Evolutionary conservation across 164 flowering plant genomes (phyloP).

Genomic region (Vitis cinerea): DNA sequence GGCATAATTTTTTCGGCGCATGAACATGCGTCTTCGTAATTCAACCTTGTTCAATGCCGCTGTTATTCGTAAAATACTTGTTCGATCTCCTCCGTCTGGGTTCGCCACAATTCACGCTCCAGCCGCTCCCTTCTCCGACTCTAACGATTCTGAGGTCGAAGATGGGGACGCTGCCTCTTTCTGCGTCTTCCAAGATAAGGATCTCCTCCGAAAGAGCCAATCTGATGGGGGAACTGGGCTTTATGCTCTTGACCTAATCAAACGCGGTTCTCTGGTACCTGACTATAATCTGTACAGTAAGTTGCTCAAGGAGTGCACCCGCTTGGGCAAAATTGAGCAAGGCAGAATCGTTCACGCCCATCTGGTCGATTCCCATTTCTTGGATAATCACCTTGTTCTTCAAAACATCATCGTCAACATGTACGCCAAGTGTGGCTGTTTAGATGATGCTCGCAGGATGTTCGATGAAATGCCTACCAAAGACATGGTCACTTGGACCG

Average conservation of each 20-base stretch:
- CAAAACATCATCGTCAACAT: conserved; percentile 48
- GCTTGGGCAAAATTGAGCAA: conserved; percentile 34
- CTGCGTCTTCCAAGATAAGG: conserved; percentile 38
- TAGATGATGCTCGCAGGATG: conserved; percentile 45
- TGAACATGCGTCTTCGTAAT: too few relatives aligned
- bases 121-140: conserved; percentile 5
- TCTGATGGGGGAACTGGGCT: conserved; percentile 30
- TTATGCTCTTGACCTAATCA: conserved; percentile 53
- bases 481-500: conserved; percentile 66
- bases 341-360: conserved; percentile 56
- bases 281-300: conserved; percentile 38
- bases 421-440: conserved; percentile 57
- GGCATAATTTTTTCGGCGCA: too few relatives aligned
- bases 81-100: too few relatives aligned
- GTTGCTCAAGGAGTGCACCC: conserved; percentile 52
- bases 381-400: conserved; percentile 25
- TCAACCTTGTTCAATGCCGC: neutral
- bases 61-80: too few relatives aligned
- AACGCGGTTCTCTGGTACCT: conserved; percentile 36
- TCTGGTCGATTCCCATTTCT: conserved; percentile 36
- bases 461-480: conserved; percentile 54
- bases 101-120: neutral
- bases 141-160: neutral
- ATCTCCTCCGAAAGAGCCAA: conserved; percentile 38
- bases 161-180: conserved; percentile 2